A percentile compares a stretch with the other conserved stretches of the same genome.
These are phyloP conservation scores for Triangularia verruculosa DNA, from an alignment of 2,329 filamentous ascomycete genomes.

Conservation along the genomic window DNA sequence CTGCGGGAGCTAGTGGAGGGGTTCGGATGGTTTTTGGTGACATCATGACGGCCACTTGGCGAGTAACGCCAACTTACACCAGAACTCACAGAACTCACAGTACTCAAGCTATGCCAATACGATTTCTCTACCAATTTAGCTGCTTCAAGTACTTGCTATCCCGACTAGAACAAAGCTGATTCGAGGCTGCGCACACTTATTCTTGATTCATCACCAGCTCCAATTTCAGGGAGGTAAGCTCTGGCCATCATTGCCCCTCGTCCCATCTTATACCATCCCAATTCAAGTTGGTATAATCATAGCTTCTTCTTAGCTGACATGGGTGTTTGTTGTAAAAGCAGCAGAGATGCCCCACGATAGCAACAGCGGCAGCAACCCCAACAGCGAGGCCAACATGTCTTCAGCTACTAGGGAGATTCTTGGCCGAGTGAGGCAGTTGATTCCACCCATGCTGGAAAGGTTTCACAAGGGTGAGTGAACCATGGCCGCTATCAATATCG, in stretches of 20 bases:
- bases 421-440: constrained; percentile 78
- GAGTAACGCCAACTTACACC: neutral
- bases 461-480: constrained; percentile 81
- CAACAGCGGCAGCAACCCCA: neutral
- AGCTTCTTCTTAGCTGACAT: neutral
- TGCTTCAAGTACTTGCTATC: neutral
- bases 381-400: constrained; percentile 53
- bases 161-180: neutral
- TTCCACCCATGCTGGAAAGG: constrained; percentile 90
- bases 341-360: constrained; percentile 21
- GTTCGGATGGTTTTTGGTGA: neutral
- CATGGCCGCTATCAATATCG: no score
- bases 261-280: neutral
- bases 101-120: neutral
- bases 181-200: neutral
- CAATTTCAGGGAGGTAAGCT: neutral
- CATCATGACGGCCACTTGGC: neutral
- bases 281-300: neutral
- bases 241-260: neutral
- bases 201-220: neutral
- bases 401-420: constrained; percentile 71
- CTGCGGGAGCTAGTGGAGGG: neutral
- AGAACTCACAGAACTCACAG: no score
- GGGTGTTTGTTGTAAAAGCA: neutral
- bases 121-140: neutral